phyloP scores from a whole-genome alignment of 768 basidiomycete species.

The Lactarius hatsudake region DNA sequence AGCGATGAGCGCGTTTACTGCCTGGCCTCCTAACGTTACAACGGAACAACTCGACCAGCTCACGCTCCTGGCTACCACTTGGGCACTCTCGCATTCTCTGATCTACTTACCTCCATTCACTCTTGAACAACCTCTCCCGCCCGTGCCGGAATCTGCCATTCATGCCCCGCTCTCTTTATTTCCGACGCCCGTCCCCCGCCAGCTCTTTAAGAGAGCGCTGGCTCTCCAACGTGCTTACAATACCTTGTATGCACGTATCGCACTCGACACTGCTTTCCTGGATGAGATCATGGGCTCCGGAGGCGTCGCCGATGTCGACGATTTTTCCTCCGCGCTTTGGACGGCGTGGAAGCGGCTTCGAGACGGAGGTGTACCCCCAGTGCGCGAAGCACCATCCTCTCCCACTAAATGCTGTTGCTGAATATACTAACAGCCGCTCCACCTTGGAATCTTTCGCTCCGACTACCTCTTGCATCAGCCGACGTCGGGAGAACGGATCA shows the following conservation, averaged over 20 bases:
- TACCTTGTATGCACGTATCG: slow-evolving; percentile 77
- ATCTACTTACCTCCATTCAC: slow-evolving; percentile 66
- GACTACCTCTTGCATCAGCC: slow-evolving; percentile 85
- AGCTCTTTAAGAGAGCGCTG: slow-evolving; percentile 62
- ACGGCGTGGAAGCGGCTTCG: slow-evolving; percentile 76
- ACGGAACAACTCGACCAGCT: slow-evolving; percentile 57
- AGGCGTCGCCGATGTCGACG: slow-evolving; percentile 77
- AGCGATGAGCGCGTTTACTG: slow-evolving; percentile 7
- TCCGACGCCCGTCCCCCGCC: slow-evolving; percentile 81
- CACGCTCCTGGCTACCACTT: slow-evolving; percentile 67
- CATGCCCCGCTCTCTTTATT: slow-evolving; percentile 89
- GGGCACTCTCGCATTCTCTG: slow-evolving; percentile 81
- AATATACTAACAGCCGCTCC: slow-evolving; percentile 54
- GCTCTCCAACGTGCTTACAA: slow-evolving; percentile 78
- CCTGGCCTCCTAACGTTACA: slow-evolving; percentile 75
- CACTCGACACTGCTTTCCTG: slow-evolving; percentile 74
- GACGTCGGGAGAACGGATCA: slow-evolving; percentile 34
- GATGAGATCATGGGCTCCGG: slow-evolving; percentile 82
- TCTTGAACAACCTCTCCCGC: slow-evolving; percentile 39
- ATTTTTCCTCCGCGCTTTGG: slow-evolving; percentile 86
- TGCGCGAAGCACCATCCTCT: slow-evolving; percentile 30
- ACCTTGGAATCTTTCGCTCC: slow-evolving; percentile 92
- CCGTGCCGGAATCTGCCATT: slow-evolving; percentile 67
- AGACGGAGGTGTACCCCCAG: slow-evolving; percentile 60
- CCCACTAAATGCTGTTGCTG: slow-evolving; percentile 32